Percentiles rank a stretch among this genome's conserved stretches.
These are phyloP conservation scores for Garcia nutans DNA, from an alignment of 345 rosid species.

Conservation along the genomic window DNA sequence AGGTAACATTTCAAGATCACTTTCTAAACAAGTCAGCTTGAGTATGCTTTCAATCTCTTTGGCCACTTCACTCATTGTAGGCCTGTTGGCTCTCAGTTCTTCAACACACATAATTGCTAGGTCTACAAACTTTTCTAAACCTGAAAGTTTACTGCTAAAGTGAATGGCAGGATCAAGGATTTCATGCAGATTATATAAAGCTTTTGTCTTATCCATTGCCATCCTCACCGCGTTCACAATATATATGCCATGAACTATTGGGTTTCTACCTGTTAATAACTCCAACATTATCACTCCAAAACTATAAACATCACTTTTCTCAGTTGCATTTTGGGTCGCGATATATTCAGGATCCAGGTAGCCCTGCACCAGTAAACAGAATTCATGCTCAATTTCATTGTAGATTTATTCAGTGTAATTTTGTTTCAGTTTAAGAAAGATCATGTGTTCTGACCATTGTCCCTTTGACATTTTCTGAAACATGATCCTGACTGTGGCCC, in stretches of 20 bases:
- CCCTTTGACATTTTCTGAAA: conserved; percentile 34
- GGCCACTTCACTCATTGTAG: conserved; percentile 71
- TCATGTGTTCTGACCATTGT: conserved; percentile 24
- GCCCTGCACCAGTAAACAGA: conserved; percentile 22
- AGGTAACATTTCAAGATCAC: conserved; percentile 52
- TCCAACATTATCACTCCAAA: conserved; percentile 38
- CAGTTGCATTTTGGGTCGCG: conserved; percentile 31
- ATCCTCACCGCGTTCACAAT: conserved; percentile 25
- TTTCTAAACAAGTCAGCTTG: conserved; percentile 60
- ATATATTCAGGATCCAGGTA: conserved; percentile 38
- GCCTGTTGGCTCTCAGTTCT: conserved; percentile 57
- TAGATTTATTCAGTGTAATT: not conserved
- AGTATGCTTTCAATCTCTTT: conserved; percentile 71
- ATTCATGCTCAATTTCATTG: not conserved
- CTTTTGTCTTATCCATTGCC: conserved; percentile 14
- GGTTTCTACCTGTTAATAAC: conserved; percentile 26
- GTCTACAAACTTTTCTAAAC: not conserved
- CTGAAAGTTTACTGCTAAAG: not conserved
- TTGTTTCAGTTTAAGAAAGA: not conserved
- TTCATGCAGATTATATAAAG: not conserved
- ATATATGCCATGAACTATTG: conserved; percentile 26
- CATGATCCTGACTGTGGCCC: conserved; percentile 19
- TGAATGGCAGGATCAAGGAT: not conserved
- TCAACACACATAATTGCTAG: conserved; percentile 46
- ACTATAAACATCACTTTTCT: conserved; percentile 38